Base-by-base conservation (phyloP, 805 yeast species). In the Cyberlindnera meyerae region DNA sequence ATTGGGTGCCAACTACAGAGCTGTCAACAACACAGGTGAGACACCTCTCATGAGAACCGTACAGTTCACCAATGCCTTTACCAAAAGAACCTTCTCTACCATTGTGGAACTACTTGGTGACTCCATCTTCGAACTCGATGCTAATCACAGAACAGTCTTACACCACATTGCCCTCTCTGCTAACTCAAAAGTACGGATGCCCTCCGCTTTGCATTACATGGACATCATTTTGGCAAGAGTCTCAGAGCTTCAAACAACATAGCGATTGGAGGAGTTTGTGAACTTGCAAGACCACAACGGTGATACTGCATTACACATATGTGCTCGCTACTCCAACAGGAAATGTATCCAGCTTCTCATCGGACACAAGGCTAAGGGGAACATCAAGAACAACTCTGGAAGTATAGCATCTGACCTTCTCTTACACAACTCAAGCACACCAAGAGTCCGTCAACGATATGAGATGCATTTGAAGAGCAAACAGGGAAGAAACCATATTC, bases 1-100 rank as follows among this genome's bases (percentile, higher is more conserved):
- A 20, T 76, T 81, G 27, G 95, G 96, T 5, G 93, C 95, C 3
- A 74, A 79, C 60, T 72, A 75, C 38, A 60, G 70, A 31, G 68
- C 69, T 4, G 61, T 73, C 12, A 83, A 83, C 51, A 71, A 77
- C 42, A 71, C 72, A 30, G 96, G 96, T 0, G 86, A 89, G 54
- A 89, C 88, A 16, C 94, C 97, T 5, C 65, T 93, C 26, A 82
- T 90, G 62, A 76, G 95, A 49, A 69, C 93, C 17, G 83, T 90
- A 2, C 68, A 80, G 49, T 93, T 88, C 64, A 89, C 95, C 34
- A 93, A 93, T 62, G 82, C 95, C 38, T 88, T 73, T 57, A 82
- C 85, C 22, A 70, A 83, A 45, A 73, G 88, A 43, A 77, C 90
- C 12, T 90, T 93, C 53, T 82, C 93, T 5, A 74, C 72, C 45